phyloP scores from a whole-genome alignment of 2,329 filamentous ascomycete genomes.

The Exophiala sp. region DNA sequence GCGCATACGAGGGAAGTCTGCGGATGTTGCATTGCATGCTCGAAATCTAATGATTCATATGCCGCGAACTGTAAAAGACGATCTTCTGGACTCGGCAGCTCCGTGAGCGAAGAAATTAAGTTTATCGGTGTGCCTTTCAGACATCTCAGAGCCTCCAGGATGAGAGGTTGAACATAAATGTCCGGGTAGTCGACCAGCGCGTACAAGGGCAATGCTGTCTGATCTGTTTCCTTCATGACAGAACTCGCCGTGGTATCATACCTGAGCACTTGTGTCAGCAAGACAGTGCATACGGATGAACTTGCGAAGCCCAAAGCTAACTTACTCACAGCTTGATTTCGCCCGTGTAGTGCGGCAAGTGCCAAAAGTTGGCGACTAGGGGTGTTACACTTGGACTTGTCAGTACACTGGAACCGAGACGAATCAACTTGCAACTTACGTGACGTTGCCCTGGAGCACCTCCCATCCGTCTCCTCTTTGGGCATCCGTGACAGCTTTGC shows the following conservation, averaged over 20 bases:
- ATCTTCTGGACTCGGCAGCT: conserved; percentile 42
- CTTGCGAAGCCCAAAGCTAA: conserved; percentile 5
- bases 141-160: conserved; percentile 64
- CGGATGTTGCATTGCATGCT: conserved; percentile 59
- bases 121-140: conserved; percentile 53
- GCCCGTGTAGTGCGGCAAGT: conserved; percentile 57
- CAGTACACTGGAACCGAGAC: no score
- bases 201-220: conserved; percentile 45
- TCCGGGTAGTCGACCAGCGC: conserved; percentile 81
- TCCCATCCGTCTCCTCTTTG: conserved; percentile 85
- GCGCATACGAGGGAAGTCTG: conserved; percentile 68
- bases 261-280: conserved; percentile 10
- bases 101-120: conserved; percentile 48
- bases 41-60: conserved; percentile 86
- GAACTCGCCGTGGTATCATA: conserved; percentile 3
- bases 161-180: conserved; percentile 78
- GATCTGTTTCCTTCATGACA: not conserved
- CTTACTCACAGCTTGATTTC: conserved; percentile 79
- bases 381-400: conserved; percentile 67
- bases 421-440: conserved; percentile 49
- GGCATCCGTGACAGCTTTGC: conserved; percentile 74
- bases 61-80: conserved; percentile 70
- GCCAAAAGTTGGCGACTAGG: conserved; percentile 87
- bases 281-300: not conserved
- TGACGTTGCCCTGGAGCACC: conserved; percentile 79